These are phyloP conservation scores for Talaromyces rugulosus DNA, from an alignment of 2,329 filamentous ascomycete genomes.

Conservation along the genomic window DNA sequence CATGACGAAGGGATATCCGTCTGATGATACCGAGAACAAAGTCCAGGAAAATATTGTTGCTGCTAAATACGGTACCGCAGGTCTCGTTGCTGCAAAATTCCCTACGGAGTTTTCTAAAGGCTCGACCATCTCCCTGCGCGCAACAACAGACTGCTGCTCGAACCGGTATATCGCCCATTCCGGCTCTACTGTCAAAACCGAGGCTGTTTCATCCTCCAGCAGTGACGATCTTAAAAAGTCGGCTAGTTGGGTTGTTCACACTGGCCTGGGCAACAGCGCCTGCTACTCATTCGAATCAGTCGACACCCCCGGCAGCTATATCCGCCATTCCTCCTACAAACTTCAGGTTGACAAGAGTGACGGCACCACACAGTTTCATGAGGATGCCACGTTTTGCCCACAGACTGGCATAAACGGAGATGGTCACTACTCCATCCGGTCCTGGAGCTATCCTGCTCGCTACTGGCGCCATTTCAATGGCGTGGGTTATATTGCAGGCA, in stretches of 20 bases:
- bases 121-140: conserved; percentile 3
- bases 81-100: neutral
- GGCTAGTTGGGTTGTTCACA: conserved; percentile 9
- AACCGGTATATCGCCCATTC: conserved; percentile 5
- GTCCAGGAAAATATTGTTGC: conserved; percentile 10
- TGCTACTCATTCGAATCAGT: conserved; percentile 13
- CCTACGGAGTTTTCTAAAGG: neutral
- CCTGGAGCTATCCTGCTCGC: conserved; percentile 12
- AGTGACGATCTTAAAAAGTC: neutral
- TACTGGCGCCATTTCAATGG: conserved; percentile 10
- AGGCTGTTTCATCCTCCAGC: conserved; percentile 7
- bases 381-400: conserved; percentile 12
- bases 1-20: conserved; percentile 8
- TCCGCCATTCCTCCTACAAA: conserved; percentile 7
- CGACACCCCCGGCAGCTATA: conserved; percentile 9
- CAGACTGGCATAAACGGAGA: conserved; percentile 6
- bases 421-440: conserved; percentile 7
- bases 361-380: conserved; percentile 6
- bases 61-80: conserved; percentile 2
- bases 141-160: conserved; percentile 4
- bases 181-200: conserved; percentile 5
- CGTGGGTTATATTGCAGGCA: conserved; percentile 6
- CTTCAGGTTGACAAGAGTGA: conserved; percentile 5
- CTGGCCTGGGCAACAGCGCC: conserved; percentile 9
- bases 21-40: conserved; percentile 7